phyloP scores from a whole-genome alignment of 306 rosid genomes.

The Astragalus membranaceus region DNA sequence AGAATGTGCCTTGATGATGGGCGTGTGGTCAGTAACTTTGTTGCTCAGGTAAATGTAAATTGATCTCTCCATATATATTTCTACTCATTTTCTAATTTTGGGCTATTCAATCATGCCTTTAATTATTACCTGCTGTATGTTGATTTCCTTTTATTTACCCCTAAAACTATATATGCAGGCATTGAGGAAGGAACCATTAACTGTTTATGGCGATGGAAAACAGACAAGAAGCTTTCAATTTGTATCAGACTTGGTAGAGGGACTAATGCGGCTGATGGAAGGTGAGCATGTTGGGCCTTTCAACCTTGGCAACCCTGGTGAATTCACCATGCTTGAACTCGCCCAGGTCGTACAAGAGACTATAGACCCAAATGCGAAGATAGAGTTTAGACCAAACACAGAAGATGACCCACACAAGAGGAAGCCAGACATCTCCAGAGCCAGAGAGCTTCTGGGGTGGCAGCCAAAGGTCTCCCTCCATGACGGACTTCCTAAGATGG shows the following conservation, averaged over 20 bases:
- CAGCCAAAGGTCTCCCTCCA: constrained; percentile 81
- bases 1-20: constrained; percentile 93
- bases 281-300: constrained; percentile 95
- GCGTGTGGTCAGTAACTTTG: constrained; percentile 89
- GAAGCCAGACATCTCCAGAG: constrained; percentile 87
- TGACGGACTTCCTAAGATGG: constrained; percentile 87
- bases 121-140: background rate
- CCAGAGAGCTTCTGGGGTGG: constrained; percentile 89
- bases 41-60: constrained; percentile 90
- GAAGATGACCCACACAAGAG: constrained; percentile 98
- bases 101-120: background rate
- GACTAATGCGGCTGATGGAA: constrained; percentile 83
- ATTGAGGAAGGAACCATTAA: constrained; percentile 82
- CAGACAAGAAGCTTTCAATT: constrained; percentile 94
- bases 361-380: constrained; percentile 74
- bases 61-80: background rate
- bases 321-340: constrained; percentile 98
- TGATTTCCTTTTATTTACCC: too few relatives aligned
- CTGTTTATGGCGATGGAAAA: constrained; percentile 96
- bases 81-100: background rate
- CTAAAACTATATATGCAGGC: constrained; percentile 38
- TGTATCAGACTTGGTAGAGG: constrained; percentile 97
- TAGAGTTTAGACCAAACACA: constrained; percentile 88
- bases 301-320: constrained; percentile 96
- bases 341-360: constrained; percentile 96